A percentile compares a stretch with the other conserved stretches of the same genome.
These are phyloP conservation scores for Globisporangium splendens DNA, from an alignment of 352 stramenopile species.

Conservation along the genomic window DNA sequence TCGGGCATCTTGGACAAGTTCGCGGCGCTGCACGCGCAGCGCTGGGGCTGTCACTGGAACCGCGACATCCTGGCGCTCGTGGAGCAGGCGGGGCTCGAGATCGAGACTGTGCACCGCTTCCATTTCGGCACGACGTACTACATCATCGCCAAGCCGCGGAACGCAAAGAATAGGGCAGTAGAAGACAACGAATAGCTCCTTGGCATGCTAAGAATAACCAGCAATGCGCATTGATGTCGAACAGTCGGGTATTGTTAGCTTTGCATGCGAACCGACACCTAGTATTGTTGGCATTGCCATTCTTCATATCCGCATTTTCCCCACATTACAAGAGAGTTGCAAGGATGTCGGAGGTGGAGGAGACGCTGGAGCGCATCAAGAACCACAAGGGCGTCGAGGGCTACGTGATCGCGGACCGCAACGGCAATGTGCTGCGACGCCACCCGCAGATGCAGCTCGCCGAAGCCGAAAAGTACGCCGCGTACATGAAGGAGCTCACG, in stretches of 20 bases:
- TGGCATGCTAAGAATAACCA: too few relatives aligned
- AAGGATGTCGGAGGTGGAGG: conserved; percentile 89
- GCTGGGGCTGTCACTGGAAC: conserved; percentile 97
- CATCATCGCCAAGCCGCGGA: conserved; percentile 61
- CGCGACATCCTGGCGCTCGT: conserved; percentile 91
- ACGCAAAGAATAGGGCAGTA: neutral
- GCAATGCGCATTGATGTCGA: too few relatives aligned
- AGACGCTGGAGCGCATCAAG: conserved; percentile 94
- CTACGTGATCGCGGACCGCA: conserved; percentile 93
- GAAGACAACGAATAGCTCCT: neutral
- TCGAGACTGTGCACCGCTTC: conserved; percentile 87
- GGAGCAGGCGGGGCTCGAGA: conserved; percentile 70
- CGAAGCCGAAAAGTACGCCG: conserved; percentile 90
- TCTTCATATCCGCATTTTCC: too few relatives aligned
- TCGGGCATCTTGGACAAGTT: conserved; percentile 92
- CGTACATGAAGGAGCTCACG: conserved; percentile 90
- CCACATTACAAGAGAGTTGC: too few relatives aligned
- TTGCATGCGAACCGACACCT: neutral
- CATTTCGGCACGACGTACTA: conserved; percentile 96
- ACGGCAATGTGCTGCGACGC: conserved; percentile 86
- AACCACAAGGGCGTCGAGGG: conserved; percentile 92
- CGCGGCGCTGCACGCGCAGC: conserved; percentile 86
- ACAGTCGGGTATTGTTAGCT: neutral
- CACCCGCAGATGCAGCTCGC: conserved; percentile 88
- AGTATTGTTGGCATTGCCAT: too few relatives aligned